Conservation (phyloP, 2,329 filamentous ascomycete genomes). For the Periconia sp. region DNA sequence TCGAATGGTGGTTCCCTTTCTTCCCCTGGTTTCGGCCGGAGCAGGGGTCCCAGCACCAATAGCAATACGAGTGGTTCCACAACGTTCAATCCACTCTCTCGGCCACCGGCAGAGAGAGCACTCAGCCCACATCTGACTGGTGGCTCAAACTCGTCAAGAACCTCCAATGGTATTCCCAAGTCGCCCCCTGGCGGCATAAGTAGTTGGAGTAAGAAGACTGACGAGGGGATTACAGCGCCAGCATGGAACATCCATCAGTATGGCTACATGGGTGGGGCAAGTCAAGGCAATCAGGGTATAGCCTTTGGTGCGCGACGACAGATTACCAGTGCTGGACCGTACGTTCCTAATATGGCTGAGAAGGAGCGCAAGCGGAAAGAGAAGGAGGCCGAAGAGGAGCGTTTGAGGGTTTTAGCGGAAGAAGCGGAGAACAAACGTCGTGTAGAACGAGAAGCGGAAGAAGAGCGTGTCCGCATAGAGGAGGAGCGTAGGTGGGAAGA, state of each 20-base stretch:
- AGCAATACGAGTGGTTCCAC: slow-evolving; percentile 49
- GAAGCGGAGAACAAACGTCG: slow-evolving; percentile 58
- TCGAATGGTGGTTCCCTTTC: slow-evolving; percentile 29
- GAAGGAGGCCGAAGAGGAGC: slow-evolving; percentile 62
- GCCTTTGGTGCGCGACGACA: slow-evolving; percentile 90
- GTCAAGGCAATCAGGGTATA: slow-evolving; percentile 92
- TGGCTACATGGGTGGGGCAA: slow-evolving; percentile 94
- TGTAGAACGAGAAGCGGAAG: slow-evolving; percentile 63
- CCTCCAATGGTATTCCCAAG: slow-evolving; percentile 55
- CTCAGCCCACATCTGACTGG: slow-evolving; percentile 56
- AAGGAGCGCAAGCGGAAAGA: slow-evolving; percentile 75
- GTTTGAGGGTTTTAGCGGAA: slow-evolving; percentile 56
- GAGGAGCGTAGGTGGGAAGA: slow-evolving; percentile 73
- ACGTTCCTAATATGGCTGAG: slow-evolving; percentile 80
- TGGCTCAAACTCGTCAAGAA: slow-evolving; percentile 64
- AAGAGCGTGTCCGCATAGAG: slow-evolving; percentile 65
- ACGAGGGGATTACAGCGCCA: slow-evolving; percentile 80
- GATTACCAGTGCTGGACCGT: slow-evolving; percentile 82
- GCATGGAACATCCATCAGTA: slow-evolving; percentile 99
- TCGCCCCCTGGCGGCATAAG: slow-evolving; percentile 67
- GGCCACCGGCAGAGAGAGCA: slow-evolving; percentile 38
- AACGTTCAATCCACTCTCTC: slow-evolving; percentile 52
- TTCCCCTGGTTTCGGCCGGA: slow-evolving; percentile 38
- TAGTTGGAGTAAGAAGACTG: slow-evolving; percentile 86
- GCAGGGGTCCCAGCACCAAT: slow-evolving; percentile 54